These are phyloP conservation scores for Suhomyces ambrosiae DNA, from an alignment of 1,139 yeast genomes.

Conservation along the genomic window DNA sequence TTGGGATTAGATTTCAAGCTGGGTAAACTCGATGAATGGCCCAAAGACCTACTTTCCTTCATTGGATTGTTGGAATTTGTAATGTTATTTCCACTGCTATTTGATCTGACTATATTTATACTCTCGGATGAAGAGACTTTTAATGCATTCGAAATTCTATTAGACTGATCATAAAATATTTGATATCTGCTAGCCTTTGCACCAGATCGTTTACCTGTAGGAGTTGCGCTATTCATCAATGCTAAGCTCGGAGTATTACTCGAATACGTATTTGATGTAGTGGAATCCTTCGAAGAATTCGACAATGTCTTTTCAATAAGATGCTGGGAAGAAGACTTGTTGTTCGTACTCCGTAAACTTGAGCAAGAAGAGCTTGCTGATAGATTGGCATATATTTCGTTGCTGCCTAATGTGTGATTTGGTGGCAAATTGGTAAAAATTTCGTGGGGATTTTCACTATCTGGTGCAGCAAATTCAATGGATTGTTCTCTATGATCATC, in stretches of 20 bases:
- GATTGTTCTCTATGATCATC: conserved; percentile 23
- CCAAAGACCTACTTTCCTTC: conserved; percentile 27
- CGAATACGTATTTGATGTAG: conserved; percentile 14
- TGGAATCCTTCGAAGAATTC: conserved; percentile 37
- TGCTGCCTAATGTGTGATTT: conserved; percentile 16
- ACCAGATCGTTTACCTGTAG: conserved; percentile 39
- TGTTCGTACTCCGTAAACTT: conserved; percentile 27
- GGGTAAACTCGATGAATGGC: conserved; percentile 47
- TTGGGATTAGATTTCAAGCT: conserved; percentile 30
- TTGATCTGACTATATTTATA: conserved; percentile 33
- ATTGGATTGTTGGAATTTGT: conserved; percentile 8
- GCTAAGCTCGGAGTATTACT: conserved; percentile 12
- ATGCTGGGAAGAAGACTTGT: conserved; percentile 19
- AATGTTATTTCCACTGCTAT: conserved; percentile 20
- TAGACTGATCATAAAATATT: conserved; percentile 52
- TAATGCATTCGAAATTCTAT: conserved; percentile 48
- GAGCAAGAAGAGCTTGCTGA: conserved; percentile 41
- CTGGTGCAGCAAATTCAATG: conserved; percentile 7
- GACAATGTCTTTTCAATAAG: conserved; percentile 37
- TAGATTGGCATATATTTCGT: conserved; percentile 30
- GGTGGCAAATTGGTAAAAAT: conserved; percentile 29
- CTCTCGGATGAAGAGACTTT: conserved; percentile 48
- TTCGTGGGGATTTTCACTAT: conserved; percentile 14
- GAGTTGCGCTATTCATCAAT: conserved; percentile 23
- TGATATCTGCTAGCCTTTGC: conserved; percentile 56